phyloP scores from a whole-genome alignment of 2,329 filamentous ascomycete species.

The Alternaria conjuncta region DNA sequence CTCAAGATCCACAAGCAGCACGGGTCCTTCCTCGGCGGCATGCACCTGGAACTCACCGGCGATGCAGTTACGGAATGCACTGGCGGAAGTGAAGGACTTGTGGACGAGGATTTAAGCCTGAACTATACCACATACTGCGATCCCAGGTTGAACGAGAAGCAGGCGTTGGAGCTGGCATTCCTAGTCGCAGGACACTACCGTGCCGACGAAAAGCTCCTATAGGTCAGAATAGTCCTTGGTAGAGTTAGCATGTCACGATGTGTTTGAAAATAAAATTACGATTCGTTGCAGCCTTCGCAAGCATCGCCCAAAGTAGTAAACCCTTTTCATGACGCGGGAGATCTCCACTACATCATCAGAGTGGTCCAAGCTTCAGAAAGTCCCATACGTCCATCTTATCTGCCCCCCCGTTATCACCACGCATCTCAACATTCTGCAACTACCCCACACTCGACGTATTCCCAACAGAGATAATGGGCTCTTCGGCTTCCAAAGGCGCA shows the following conservation, averaged over 20 bases:
- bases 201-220: constrained; percentile 46
- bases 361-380: constrained; percentile 9
- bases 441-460: constrained; percentile 14
- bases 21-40: constrained; percentile 86
- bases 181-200: constrained; percentile 84
- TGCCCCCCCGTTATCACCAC: constrained; percentile 26
- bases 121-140: constrained; percentile 98
- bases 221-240: background rate
- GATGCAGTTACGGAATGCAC: constrained; percentile 97
- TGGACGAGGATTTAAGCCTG: constrained; percentile 84
- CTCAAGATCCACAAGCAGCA: constrained; percentile 83
- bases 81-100: constrained; percentile 84
- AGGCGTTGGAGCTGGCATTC: constrained; percentile 93
- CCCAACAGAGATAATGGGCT: constrained; percentile 56
- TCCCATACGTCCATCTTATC: constrained; percentile 20
- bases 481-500: constrained; percentile 63
- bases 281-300: constrained; percentile 1
- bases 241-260: background rate
- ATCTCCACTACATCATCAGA: constrained; percentile 10
- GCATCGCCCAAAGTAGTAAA: background rate
- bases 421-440: constrained; percentile 31
- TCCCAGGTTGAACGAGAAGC: constrained; percentile 94
- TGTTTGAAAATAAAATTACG: background rate
- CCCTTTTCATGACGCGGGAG: background rate
- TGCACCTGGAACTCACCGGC: constrained; percentile 93